Evolutionary conservation across 1,284 basidiomycete species (phyloP).

Genomic region (Cutaneotrichosporon sp.): DNA sequence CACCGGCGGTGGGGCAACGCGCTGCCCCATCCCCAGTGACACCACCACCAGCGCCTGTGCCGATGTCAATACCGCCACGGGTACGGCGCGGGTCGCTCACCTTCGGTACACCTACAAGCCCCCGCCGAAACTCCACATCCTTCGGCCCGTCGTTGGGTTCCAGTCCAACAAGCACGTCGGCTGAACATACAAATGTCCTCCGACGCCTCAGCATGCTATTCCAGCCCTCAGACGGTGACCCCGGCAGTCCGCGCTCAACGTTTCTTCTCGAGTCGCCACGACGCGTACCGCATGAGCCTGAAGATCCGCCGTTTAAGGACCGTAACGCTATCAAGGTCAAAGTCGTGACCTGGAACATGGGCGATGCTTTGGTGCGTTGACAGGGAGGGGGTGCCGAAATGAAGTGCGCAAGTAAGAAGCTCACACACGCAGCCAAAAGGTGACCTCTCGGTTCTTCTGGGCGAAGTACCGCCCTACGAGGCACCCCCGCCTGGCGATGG

Average conservation of each 20-base stretch:
- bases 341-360: slow-evolving; percentile 54
- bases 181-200: not conserved
- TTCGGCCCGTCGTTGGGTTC: not conserved
- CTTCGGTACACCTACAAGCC: no score
- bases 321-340: slow-evolving; percentile 51
- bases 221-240: not conserved
- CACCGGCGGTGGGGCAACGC: not conserved
- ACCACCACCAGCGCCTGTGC: not conserved
- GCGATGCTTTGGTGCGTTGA: slow-evolving; percentile 47
- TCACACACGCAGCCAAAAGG: slow-evolving; percentile 48
- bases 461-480: slow-evolving; percentile 48
- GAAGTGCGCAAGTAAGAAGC: not conserved
- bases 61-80: not conserved
- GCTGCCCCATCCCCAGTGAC: not conserved
- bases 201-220: slow-evolving; percentile 6
- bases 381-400: not conserved
- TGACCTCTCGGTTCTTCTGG: slow-evolving; percentile 51
- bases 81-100: not conserved
- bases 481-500: slow-evolving; percentile 20
- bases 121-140: not conserved
- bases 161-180: not conserved
- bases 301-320: slow-evolving; percentile 14
- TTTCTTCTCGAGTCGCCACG: not conserved
- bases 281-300: not conserved
- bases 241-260: not conserved